These are phyloP conservation scores for Antitrichia curtipendula DNA, from an alignment of 225 moss, liverwort and hornwort genomes.

Conservation along the genomic window DNA sequence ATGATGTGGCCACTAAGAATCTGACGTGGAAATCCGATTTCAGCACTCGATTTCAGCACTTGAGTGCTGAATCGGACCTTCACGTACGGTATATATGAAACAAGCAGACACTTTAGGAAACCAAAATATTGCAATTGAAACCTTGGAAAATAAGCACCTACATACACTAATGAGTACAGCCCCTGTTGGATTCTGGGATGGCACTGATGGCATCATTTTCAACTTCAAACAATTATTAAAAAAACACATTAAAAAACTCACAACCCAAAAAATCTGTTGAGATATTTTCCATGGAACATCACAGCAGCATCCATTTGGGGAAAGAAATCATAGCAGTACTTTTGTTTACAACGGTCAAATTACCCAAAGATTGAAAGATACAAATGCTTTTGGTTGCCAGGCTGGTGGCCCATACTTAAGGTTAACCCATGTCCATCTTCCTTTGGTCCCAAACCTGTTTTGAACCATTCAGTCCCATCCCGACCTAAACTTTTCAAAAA, in stretches of 20 bases:
- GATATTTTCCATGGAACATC: neutral
- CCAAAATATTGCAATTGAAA: neutral
- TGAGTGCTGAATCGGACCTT: too few species aligned
- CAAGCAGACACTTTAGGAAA: too few species aligned
- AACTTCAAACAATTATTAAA: neutral
- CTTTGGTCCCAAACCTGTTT: neutral
- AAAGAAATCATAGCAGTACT: neutral
- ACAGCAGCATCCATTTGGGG: neutral
- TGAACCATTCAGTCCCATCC: neutral
- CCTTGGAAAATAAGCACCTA: too few species aligned
- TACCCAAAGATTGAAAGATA: neutral
- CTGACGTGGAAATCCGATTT: too few species aligned
- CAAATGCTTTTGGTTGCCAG: neutral
- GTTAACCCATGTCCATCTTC: too few species aligned
- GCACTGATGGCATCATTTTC: neutral
- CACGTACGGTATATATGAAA: too few species aligned
- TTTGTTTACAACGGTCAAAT: neutral
- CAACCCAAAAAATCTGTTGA: neutral
- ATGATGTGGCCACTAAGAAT: too few species aligned
- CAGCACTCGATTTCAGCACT: too few species aligned
- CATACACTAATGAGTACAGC: too few species aligned
- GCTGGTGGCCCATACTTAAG: neutral
- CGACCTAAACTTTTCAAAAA: neutral
- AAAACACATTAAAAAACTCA: neutral
- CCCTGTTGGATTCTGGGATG: neutral